Base-by-base conservation (phyloP, 2,329 filamentous ascomycete species). In the Dactylellina sp. region DNA sequence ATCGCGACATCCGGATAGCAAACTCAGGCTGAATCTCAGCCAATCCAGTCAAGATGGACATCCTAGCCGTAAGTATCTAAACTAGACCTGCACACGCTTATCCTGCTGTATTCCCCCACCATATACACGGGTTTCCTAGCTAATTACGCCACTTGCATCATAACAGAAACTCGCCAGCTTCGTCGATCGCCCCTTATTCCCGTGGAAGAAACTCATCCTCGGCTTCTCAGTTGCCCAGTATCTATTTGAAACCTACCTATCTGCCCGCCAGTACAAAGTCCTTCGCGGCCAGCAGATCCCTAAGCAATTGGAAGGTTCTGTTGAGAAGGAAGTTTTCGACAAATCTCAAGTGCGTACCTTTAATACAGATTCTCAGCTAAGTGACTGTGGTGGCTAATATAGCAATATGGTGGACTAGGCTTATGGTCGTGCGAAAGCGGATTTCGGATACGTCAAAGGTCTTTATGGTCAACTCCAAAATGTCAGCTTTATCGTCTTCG, bases 381-480 rank as follows among this genome's bases (percentile, higher is more conserved):
- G n/a, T 20, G 18, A 12, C n/a, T 50, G 22, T 50, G 20, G 37
- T 49, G 28, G 55, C 39, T 35, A 12, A 55, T 18, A 22, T 16
- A 4, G 24, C 18, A 7, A 16, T 68, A 39, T 22, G 5, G 9
- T 12, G 5, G 9, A 14, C 37, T 79, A 89, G 87, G 91, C 91
- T 79, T 99, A 99, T 82, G 93, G 94, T 79, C 91, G 95, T 79
- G 93, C 94, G 80, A 99, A 99, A 84, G 92, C 93, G 76, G 90
- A 93, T 83, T 99, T 93, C 83, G 86, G 89, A 80, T 89, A 97
- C 82, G 80, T 95, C 81, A 90, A 86, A 79, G 89, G 89, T 82
- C 85, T 97, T 79, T 96, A 91, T 84, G 87, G 89, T 80, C 93
- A 97, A 83, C 83, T 93, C 78, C 93, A 96, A 83, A 96, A 96